Evolutionary conservation across 208 protist genomes (phyloP), one percentile per base, ranked within the genome.

Genomic region (Leishmania major): DNA sequence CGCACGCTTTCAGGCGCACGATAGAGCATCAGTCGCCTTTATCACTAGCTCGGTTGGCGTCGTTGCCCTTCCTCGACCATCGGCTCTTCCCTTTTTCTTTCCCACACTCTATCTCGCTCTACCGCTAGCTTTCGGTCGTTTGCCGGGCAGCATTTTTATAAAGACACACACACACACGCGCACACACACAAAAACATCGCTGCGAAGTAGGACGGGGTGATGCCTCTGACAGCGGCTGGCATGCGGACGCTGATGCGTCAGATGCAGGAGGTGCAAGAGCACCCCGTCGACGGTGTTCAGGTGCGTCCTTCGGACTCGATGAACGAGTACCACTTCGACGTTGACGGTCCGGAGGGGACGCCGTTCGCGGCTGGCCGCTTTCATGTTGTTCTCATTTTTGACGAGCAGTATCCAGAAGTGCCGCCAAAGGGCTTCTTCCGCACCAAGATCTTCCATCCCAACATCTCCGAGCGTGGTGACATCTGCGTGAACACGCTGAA

Each of bases 401-500:
- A 96, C 25, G 85, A 93, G 31, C 94, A 99, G 40, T 99, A 99
- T 82, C 99, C 99, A 5, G 75, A 87, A n/a, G 89, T 95, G 70
- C 99, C 99, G 8, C 99, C 99, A 43, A 99, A 99, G 77, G 99
- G 98, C 3, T 96, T 92, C 70, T 99, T 99, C 89, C 82, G 98
- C 59, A 99, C 99, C 10, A 99, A 99, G 77, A 99, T 99, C 66
- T 99, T 99, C 86, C 99, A 99, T 88, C 99, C 99, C 10, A 99
- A 99, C 90, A 97, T 99, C n/a, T 88, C 98, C 40, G 93, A 95
- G 47, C 93, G 96, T 49, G 99, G 99, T 25, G 98, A 99, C 59
- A 99, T 99, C 75, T 99, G 99, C 89, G 98, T 99, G 35, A 99
- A 99, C 87, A 99, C 98, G 22, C 88, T 99, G n/a, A 99, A 99